phyloP scores from a whole-genome alignment of 1,139 yeast genomes.

The Sugiyamaella grinbergsii region DNA sequence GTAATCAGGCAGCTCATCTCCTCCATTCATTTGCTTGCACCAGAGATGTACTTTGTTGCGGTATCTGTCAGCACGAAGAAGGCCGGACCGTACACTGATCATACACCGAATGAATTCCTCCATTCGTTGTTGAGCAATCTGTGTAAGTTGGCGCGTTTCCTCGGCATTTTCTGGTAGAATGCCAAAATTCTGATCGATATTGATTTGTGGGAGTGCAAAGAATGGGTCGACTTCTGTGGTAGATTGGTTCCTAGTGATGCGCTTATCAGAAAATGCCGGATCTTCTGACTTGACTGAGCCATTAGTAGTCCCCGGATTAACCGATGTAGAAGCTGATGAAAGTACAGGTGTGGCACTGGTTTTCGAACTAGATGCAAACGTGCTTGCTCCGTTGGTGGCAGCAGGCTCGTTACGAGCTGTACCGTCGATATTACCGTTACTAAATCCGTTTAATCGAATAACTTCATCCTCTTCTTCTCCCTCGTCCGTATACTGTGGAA shows the following conservation, averaged over 20 bases:
- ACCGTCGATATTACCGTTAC: constrained; percentile 1
- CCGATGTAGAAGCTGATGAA: neutral
- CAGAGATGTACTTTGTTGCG: constrained; percentile 70
- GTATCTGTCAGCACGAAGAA: constrained; percentile 75
- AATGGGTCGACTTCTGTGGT: constrained; percentile 56
- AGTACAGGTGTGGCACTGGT: constrained; percentile 5
- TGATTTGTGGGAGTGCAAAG: constrained; percentile 60
- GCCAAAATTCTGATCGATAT: constrained; percentile 50
- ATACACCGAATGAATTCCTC: constrained; percentile 86
- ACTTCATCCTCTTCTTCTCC: constrained; percentile 32
- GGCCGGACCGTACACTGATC: constrained; percentile 66
- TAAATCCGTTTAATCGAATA: neutral
- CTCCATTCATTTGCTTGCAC: constrained; percentile 85
- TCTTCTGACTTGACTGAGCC: constrained; percentile 20
- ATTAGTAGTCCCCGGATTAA: constrained; percentile 19
- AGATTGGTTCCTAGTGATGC: constrained; percentile 44
- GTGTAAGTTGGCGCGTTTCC: constrained; percentile 65
- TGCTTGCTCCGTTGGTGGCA: constrained; percentile 15
- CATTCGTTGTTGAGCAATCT: constrained; percentile 79
- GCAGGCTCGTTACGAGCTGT: neutral
- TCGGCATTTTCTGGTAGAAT: constrained; percentile 57
- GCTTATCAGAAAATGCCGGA: constrained; percentile 29
- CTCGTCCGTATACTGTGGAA: constrained; percentile 47
- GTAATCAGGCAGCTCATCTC: constrained; percentile 45
- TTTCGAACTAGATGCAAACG: neutral